Conservation (phyloP, 106 monocot species). For the Vanilla planifolia region DNA sequence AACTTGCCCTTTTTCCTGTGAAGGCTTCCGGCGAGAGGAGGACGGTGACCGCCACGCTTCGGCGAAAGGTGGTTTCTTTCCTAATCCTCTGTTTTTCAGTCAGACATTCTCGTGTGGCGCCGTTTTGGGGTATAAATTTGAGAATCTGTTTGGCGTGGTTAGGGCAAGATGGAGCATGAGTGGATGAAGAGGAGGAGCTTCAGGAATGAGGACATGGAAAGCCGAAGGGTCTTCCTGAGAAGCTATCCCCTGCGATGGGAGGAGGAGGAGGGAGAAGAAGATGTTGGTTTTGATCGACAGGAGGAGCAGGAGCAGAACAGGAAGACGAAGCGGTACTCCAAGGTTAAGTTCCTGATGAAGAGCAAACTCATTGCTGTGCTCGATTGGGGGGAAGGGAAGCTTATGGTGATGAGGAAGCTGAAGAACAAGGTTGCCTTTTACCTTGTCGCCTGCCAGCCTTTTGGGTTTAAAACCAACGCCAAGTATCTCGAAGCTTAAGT, state of each 20-base stretch:
- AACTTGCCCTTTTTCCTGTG: too few relatives aligned
- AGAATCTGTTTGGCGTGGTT: too few relatives aligned
- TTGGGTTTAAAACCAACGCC: conserved; percentile 32
- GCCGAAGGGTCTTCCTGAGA: conserved; percentile 56
- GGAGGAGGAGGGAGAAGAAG: conserved; percentile 5
- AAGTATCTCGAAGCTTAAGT: too few relatives aligned
- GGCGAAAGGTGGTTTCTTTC: too few relatives aligned
- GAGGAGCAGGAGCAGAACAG: background rate
- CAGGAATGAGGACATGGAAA: conserved; percentile 51
- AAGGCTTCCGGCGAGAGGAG: too few relatives aligned
- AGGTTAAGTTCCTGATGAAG: conserved; percentile 10
- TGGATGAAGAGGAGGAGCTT: conserved; percentile 50
- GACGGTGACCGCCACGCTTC: too few relatives aligned
- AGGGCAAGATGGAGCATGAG: conserved; percentile 18
- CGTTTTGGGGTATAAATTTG: too few relatives aligned
- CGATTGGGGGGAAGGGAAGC: conserved; percentile 50
- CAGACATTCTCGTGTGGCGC: too few relatives aligned
- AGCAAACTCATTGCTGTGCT: conserved; percentile 25
- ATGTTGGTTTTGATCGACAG: background rate
- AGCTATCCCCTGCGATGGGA: conserved; percentile 74
- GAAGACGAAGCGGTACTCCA: background rate
- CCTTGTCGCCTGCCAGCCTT: conserved; percentile 45
- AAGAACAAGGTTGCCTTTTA: conserved; percentile 46
- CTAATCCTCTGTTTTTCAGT: too few relatives aligned
- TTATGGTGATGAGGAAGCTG: conserved; percentile 35